Base-by-base conservation (phyloP, 106 monocot species). In the Allium cepa region DNA sequence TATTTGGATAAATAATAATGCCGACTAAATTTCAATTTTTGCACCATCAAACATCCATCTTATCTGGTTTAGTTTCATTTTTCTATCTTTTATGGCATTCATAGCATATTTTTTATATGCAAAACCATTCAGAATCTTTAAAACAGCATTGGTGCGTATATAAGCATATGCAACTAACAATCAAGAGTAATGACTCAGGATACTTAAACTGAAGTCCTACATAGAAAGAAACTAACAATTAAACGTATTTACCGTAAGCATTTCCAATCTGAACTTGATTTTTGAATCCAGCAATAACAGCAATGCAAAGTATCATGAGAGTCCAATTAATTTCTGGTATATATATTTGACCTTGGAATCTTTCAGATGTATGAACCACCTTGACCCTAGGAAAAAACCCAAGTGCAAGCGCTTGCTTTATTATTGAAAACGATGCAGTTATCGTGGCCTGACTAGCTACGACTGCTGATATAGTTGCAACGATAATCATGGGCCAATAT, bases 311-410 rank as follows among this genome's bases (percentile, higher is more conserved):
- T 64, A 85, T 66, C 84, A 89, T 82, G 11, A 89, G 82, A 27
- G 79, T 49, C 88, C 88, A 88, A 64, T 84, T 88, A 59, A 88
- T 84, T 51, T 84, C 81, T 15, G 84, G 88, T 67, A 84, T 81
- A 51, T 84, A 88, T 66, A 88, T 79, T 68, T 84, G 88, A 55
- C 84, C 81, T 47, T 72, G 73, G 71, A 74, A 84, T 15, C 82
- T 84, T 60, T 82, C 81, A 10, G 88, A 88, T 53, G 88, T 88
- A 75, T 88, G 84, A 53, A 88, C 76, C 52, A 84, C 71, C 53
- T 82, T 84, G 18, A 88, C 81, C 61, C 88, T 66, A 10, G 88
- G 84, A 61, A 88, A 88, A 72, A 84, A 88, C 8, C 88, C 84
- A 50, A 84, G 84, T 57, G 84, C 84, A 56, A 81, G 73, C 53